phyloP scores from a whole-genome alignment of 2,329 filamentous ascomycete genomes.

The Colletotrichum sp. region DNA sequence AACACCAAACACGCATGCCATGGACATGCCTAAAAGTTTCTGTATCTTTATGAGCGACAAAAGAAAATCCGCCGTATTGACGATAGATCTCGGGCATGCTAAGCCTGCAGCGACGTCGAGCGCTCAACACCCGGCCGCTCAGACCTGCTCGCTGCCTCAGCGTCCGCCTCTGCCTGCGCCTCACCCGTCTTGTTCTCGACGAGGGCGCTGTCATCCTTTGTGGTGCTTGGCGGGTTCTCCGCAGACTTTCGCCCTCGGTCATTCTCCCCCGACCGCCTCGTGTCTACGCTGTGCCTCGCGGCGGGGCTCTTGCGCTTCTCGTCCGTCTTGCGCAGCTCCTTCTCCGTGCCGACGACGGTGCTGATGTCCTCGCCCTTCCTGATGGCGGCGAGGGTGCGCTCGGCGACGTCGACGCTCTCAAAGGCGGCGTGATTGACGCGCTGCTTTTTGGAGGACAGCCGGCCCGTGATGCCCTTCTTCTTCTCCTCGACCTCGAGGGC shows the following conservation, averaged over 20 bases:
- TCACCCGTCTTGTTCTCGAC: conserved; percentile 5
- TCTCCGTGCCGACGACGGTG: conserved; percentile 29
- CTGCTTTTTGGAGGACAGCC: conserved; percentile 35
- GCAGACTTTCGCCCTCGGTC: not conserved
- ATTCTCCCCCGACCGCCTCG: not conserved
- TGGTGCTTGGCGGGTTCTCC: not conserved
- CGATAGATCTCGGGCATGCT: not conserved
- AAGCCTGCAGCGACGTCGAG: conserved; percentile 2
- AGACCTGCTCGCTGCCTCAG: not conserved
- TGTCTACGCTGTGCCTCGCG: conserved; percentile 6
- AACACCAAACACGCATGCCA: not conserved
- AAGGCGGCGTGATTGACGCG: conserved; percentile 50
- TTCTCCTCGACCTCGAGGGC: conserved; percentile 38
- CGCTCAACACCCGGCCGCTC: conserved; percentile 4
- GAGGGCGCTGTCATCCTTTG: not conserved
- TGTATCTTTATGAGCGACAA: not conserved
- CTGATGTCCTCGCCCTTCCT: conserved; percentile 47
- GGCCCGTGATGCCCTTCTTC: conserved; percentile 38
- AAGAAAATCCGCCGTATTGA: not conserved
- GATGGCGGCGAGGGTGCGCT: conserved; percentile 49
- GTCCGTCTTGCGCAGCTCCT: conserved; percentile 25
- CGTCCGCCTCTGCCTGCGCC: not conserved
- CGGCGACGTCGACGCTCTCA: conserved; percentile 53
- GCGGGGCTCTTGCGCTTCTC: conserved; percentile 19
- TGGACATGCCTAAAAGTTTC: not conserved